Evolutionary conservation across 75 land plant genomes (phyloP).

Genomic region (Pseudotsuga menziesii): DNA sequence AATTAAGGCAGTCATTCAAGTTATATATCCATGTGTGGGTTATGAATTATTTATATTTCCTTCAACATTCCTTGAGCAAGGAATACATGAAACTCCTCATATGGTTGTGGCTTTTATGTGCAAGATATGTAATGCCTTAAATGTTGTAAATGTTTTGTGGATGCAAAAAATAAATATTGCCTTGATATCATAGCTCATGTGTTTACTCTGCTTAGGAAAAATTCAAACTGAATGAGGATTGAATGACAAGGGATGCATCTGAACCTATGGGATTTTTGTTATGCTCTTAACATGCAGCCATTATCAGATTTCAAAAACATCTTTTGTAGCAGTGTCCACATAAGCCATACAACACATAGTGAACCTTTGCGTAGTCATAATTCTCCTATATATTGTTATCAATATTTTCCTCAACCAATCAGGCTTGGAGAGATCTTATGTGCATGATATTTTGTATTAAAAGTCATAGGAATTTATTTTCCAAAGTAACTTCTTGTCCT

Average conservation of each 20-base stretch:
- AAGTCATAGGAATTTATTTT: no score
- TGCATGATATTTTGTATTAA: no score
- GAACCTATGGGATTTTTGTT: neutral
- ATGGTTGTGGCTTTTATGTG: constrained; percentile 65
- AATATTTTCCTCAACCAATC: no score
- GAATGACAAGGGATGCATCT: neutral
- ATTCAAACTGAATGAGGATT: neutral
- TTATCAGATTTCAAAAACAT: neutral
- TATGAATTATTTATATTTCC: neutral
- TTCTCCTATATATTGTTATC: no score
- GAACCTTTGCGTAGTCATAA: no score
- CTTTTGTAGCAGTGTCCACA: no score
- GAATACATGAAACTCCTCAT: constrained; percentile 63
- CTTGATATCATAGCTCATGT: neutral
- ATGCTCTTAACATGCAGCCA: neutral
- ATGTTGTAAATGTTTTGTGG: constrained; percentile 3
- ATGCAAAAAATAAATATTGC: neutral
- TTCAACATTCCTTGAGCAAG: constrained; percentile 59
- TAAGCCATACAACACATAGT: no score
- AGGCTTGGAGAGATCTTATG: no score
- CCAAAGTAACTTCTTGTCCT: no score
- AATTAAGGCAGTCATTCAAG: neutral
- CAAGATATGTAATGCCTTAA: constrained; percentile 40
- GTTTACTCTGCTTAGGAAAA: neutral
- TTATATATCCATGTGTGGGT: neutral